These are phyloP conservation scores for Penicillium macrosclerotiorum DNA, from an alignment of 495 filamentous ascomycete species.

Conservation along the genomic window DNA sequence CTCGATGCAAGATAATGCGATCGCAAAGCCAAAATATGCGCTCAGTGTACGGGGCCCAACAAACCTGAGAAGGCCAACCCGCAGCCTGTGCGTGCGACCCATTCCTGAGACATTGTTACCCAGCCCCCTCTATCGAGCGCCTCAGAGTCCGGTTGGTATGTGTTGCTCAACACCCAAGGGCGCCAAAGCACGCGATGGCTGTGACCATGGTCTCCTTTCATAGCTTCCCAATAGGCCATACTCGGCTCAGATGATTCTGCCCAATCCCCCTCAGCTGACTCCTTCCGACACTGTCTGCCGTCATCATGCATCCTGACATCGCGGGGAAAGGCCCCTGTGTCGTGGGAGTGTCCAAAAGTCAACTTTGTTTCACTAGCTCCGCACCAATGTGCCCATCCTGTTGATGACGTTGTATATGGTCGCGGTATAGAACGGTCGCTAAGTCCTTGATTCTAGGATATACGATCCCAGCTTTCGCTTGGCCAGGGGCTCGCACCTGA, in stretches of 20 bases:
- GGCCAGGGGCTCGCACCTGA: too few species aligned
- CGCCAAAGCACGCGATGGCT: too few species aligned
- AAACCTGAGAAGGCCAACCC: not conserved
- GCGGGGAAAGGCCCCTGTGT: not conserved
- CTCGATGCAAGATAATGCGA: conserved; percentile 6
- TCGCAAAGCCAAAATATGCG: not conserved
- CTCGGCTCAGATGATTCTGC: conserved; percentile 3
- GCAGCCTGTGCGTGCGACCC: not conserved
- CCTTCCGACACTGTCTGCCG: not conserved
- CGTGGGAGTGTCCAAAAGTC: not conserved
- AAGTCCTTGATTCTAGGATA: too few species aligned
- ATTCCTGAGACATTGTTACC: conserved; percentile 7
- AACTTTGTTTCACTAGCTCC: not conserved
- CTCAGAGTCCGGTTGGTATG: conserved; percentile 1
- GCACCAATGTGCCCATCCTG: not conserved
- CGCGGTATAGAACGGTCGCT: too few species aligned
- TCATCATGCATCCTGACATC: conserved; percentile 1
- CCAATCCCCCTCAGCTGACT: conserved; percentile 6
- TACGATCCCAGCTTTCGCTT: too few species aligned
- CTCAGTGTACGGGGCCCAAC: not conserved
- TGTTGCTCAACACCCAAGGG: too few species aligned
- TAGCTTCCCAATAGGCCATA: too few species aligned
- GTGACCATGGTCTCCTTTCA: too few species aligned
- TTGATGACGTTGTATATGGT: conserved; percentile 1
- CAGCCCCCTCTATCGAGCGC: not conserved